Base-by-base conservation (phyloP, 805 yeast genomes). In the Trichomonascus vanleenenianus region DNA sequence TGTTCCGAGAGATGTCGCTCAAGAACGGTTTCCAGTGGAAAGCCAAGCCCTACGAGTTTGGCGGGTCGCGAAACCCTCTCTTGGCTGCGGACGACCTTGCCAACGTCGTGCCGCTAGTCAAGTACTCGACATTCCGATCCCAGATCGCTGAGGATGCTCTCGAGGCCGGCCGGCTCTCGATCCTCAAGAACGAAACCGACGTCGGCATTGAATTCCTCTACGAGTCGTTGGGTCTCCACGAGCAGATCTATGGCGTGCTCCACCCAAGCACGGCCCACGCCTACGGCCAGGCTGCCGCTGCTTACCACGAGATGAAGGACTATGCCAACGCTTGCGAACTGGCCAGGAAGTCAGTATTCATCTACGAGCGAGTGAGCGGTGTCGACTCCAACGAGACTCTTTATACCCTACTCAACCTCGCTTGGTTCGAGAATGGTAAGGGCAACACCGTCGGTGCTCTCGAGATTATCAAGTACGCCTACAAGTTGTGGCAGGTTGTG, bases 1-100 rank as follows among this genome's bases (percentile, higher is more conserved):
- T 83, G 37, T 69, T 86, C 56, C 79, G 89, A 66, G 84, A 81
- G 53, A 71, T 88, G 51, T 79, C 96, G 9, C 56, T 70, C 44
- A 83, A 85, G 64, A 77, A 81, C 55, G 97, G 97, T 65, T 77
- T 91, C 44, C 98, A 93, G 69, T 82, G 95, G 85, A 66, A 70
- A 49, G 70, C 75, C 9, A 73, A 66, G 50, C 59, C 66, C 9
- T 80, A 76, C 58, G 66, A 61, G 10, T 76, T 78, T 61, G 49
- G 46, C 32, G 66, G 16, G 14, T 14, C 32, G 7, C 15, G 22
- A 39, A 19, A 31, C 5, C 27, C 30, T 18, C 39, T 52, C 2
- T 76, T 81, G 9, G 76, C 78, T 55, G 67, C 78, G 14, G 77
- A 72, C 15, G 95, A 88, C 60, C 72, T 91, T 42, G 56, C 78